Percentiles rank a stretch among this genome's conserved stretches.
Conservation (phyloP, 768 basidiomycete genomes). For the Lanmaoa rubissima region DNA sequence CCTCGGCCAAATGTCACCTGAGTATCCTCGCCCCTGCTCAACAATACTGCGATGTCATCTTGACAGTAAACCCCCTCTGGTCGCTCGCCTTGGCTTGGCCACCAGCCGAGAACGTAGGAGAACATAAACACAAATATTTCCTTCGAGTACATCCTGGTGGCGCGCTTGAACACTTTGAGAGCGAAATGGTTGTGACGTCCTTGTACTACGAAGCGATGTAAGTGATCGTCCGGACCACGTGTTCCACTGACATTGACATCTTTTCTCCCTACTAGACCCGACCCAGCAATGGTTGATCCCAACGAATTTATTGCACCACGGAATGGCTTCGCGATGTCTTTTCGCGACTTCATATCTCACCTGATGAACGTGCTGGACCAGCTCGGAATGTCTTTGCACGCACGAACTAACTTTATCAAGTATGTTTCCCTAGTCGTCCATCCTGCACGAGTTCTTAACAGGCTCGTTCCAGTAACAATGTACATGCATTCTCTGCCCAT, state of each 20-base stretch:
- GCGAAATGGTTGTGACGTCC: constrained; percentile 73
- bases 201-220: constrained; percentile 86
- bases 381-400: constrained; percentile 79
- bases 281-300: constrained; percentile 73
- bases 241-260: background rate
- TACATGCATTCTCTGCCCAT: constrained; percentile 69
- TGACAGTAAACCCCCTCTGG: constrained; percentile 73
- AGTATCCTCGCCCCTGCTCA: constrained; percentile 68
- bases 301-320: constrained; percentile 75
- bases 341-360: constrained; percentile 77
- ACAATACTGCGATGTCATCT: constrained; percentile 79
- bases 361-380: constrained; percentile 80
- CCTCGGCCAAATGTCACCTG: constrained; percentile 73
- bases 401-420: constrained; percentile 82
- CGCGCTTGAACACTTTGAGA: constrained; percentile 83
- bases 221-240: constrained; percentile 27
- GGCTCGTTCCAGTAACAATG: constrained; percentile 56
- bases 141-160: constrained; percentile 82
- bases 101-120: constrained; percentile 62
- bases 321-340: constrained; percentile 84
- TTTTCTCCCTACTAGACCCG: constrained; percentile 54
- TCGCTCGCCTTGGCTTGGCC: constrained; percentile 77
- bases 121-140: constrained; percentile 80
- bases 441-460: constrained; percentile 1
- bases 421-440: constrained; percentile 35